phyloP scores from a whole-genome alignment of 2,329 filamentous ascomycete genomes.

The Gnomoniopsis smithogilvyi region DNA sequence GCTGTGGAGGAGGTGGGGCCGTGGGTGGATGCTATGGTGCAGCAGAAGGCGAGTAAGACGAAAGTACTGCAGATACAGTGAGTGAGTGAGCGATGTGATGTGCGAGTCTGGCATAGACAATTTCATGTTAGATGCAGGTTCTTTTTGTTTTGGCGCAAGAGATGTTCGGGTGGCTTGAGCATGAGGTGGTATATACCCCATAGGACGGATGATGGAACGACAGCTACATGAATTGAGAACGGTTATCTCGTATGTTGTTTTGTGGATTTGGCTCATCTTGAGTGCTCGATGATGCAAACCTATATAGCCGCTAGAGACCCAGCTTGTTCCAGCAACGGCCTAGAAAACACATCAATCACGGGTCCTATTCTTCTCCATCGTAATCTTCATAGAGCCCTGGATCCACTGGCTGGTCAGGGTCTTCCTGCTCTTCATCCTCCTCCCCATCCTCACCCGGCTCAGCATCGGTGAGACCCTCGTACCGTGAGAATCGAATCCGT shows the following conservation, averaged over 20 bases:
- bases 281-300: neutral
- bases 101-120: neutral
- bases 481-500: neutral
- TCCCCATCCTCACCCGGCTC: constrained; percentile 21
- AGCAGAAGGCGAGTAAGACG: constrained; percentile 47
- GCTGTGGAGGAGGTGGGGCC: constrained; percentile 50
- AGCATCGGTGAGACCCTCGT: constrained; percentile 14
- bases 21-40: constrained; percentile 51
- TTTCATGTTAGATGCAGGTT: neutral
- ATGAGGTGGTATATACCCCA: neutral
- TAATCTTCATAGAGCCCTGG: constrained; percentile 21
- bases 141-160: neutral
- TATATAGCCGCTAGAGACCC: neutral
- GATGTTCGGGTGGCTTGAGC: neutral
- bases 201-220: neutral
- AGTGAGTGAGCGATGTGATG: neutral
- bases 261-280: neutral
- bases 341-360: neutral
- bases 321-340: neutral
- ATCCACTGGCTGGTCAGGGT: constrained; percentile 20
- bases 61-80: constrained; percentile 49
- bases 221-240: neutral
- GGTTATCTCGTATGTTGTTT: neutral
- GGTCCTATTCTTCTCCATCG: constrained; percentile 17
- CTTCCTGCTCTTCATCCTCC: constrained; percentile 21